phyloP scores from a whole-genome alignment of 1,139 yeast genomes.

The Candida sp. region DNA sequence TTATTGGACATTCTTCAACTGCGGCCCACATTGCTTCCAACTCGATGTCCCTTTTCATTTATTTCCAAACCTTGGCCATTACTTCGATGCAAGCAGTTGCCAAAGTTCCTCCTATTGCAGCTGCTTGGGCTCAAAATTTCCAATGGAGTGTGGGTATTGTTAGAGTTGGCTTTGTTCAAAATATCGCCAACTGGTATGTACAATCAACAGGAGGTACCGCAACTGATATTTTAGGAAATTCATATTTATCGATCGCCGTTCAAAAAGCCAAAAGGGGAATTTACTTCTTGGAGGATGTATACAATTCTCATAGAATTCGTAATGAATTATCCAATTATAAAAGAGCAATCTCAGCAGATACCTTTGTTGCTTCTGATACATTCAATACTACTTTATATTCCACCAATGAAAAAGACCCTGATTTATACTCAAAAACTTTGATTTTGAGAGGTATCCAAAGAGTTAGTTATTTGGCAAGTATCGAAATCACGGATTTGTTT shows the following conservation, averaged over 20 bases:
- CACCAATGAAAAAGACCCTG: conserved; percentile 62
- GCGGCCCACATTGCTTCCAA: conserved; percentile 98
- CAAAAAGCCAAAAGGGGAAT: conserved; percentile 42
- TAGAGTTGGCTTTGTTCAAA: conserved; percentile 75
- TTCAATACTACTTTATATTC: conserved; percentile 60
- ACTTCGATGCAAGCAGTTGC: conserved; percentile 97
- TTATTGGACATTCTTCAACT: conserved; percentile 86
- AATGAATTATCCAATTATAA: conserved; percentile 24
- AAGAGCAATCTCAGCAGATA: conserved; percentile 20
- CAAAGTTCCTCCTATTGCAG: conserved; percentile 92
- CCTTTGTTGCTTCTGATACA: conserved; percentile 44
- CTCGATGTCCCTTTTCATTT: conserved; percentile 86
- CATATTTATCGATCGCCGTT: conserved; percentile 70
- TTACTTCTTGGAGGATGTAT: conserved; percentile 13
- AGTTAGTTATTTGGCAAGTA: conserved; percentile 79
- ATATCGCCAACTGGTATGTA: conserved; percentile 88
- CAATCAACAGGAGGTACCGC: conserved; percentile 95
- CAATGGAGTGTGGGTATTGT: conserved; percentile 96
- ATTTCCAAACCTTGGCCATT: conserved; percentile 91
- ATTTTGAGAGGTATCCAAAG: conserved; percentile 90
- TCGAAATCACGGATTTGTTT: conserved; percentile 83
- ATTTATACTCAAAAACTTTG: conserved; percentile 60
- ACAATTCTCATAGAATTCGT: conserved; percentile 13
- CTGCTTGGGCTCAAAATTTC: conserved; percentile 98
- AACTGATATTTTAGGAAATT: conserved; percentile 61